Conservation (phyloP, 2,329 filamentous ascomycete species). For the Botrytis deweyae region DNA sequence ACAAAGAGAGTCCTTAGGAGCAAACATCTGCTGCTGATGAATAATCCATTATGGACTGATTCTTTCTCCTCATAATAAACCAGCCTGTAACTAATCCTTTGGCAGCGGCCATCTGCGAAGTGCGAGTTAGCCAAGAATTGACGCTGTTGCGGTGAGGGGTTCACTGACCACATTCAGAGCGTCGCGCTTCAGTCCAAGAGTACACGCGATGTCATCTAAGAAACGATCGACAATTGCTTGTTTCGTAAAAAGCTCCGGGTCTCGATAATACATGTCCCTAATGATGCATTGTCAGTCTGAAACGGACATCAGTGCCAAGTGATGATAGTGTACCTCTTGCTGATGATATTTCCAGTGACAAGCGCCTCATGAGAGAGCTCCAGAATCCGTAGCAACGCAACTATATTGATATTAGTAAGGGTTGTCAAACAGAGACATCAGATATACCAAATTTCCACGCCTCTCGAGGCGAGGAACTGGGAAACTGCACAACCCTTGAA, state of each 20-base stretch:
- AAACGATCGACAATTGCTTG: conserved; percentile 69
- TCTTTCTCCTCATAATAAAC: conserved; percentile 47
- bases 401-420: conserved; percentile 41
- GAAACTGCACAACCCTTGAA: conserved; percentile 43
- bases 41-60: conserved; percentile 46
- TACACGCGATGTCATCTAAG: conserved; percentile 72
- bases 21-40: conserved; percentile 43
- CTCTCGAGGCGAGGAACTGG: conserved; percentile 49
- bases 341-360: conserved; percentile 53
- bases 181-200: conserved; percentile 62
- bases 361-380: conserved; percentile 60
- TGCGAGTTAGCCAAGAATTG: conserved; percentile 1
- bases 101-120: conserved; percentile 63
- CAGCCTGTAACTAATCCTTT: conserved; percentile 70
- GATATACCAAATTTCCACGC: conserved; percentile 53
- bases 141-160: neutral
- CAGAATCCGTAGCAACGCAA: conserved; percentile 57
- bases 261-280: conserved; percentile 79
- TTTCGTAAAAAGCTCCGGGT: conserved; percentile 67
- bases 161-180: conserved; percentile 66
- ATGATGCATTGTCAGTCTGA: neutral
- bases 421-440: conserved; percentile 25
- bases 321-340: conserved; percentile 54
- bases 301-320: neutral
- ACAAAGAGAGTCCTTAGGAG: neutral